Conservation (phyloP, 2,329 filamentous ascomycete genomes). For the Alternaria postmessia region DNA sequence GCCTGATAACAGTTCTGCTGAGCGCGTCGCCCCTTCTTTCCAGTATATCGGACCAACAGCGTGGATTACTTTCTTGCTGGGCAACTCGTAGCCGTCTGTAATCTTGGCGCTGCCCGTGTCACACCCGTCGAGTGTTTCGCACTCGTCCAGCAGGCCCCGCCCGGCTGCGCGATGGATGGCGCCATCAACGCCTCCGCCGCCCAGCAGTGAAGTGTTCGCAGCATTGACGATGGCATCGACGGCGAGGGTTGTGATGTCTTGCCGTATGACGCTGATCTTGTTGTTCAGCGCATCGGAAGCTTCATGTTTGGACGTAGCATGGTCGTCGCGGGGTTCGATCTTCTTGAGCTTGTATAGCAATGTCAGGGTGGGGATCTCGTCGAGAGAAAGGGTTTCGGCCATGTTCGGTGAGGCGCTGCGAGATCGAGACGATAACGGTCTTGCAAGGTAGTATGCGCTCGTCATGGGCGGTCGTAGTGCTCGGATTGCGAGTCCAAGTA, state of each 20-base stretch:
- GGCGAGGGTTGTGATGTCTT: constrained; percentile 81
- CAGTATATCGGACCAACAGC: constrained; percentile 85
- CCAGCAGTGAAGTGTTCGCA: constrained; percentile 78
- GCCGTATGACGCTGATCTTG: constrained; percentile 73
- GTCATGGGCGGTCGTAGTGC: constrained; percentile 23
- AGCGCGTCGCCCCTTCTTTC: constrained; percentile 45
- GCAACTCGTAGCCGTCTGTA: constrained; percentile 78
- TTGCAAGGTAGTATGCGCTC: constrained; percentile 37
- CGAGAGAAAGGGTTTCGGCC: constrained; percentile 45
- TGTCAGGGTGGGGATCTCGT: constrained; percentile 69
- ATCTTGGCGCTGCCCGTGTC: constrained; percentile 82
- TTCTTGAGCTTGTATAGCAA: constrained; percentile 70
- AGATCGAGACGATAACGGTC: constrained; percentile 14
- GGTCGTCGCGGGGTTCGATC: constrained; percentile 49
- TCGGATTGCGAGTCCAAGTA: neutral
- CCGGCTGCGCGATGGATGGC: constrained; percentile 88
- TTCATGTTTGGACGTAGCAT: constrained; percentile 17
- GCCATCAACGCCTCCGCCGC: constrained; percentile 83
- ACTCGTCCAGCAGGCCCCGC: constrained; percentile 71
- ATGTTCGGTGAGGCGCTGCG: constrained; percentile 6
- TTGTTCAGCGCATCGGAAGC: constrained; percentile 61
- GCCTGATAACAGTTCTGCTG: constrained; percentile 58
- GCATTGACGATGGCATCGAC: constrained; percentile 93
- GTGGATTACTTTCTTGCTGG: constrained; percentile 83
- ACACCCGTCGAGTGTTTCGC: constrained; percentile 75